Evolutionary conservation across 192 early-diverging fungal genomes (phyloP), one percentile per base, ranked within the genome.

Genomic region (Coemansia sp.): DNA sequence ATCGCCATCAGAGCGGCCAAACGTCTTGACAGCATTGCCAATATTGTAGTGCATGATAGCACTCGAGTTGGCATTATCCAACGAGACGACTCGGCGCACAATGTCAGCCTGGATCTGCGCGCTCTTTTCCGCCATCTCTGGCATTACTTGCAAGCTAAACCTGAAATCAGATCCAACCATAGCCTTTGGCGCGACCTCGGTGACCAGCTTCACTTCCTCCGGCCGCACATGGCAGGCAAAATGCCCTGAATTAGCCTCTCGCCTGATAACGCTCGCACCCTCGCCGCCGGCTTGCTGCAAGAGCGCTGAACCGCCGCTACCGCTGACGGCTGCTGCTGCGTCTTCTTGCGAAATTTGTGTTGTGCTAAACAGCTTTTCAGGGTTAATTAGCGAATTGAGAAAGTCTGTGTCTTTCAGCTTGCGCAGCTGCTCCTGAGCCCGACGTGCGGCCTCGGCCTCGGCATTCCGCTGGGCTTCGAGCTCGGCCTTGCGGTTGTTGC

Each of bases 1-100:
- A 75, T 99, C 96, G 28, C 85, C 85, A 33, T 86, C 85, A 31
- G 75, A 78, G 45, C 90, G 80, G 23, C 89, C 90, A 84, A 97
- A 97, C 67, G 88, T 83, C 51, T 90, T 86, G 33, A 94, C 75
- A 8, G 90, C 87, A 36, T 86, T 77, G 66, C 75, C 69, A 26
- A 87, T 77, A 69, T 99, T 99, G 81, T 86, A 92, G 38, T 92
- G 82, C 60, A 77, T 76, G 26, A 96, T 83, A 64, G 86, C 85
- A 67, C 89, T 88, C 56, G 88, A 84, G 69, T 86, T 90, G 13
- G 90, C 88, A 69, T 95, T 98, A 67, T 94, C 90, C 59, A 96
- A 74, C 34, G 89, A 84, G 37, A 93, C 76, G 38, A 95, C 89
- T 34, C 87, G 87, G 33, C 87, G 78, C 33, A 93, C 77, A 24